Evolutionary conservation across 1,284 basidiomycete species (phyloP), one percentile per base, ranked within the genome.

Genomic region (Rhodotorula sp.): DNA sequence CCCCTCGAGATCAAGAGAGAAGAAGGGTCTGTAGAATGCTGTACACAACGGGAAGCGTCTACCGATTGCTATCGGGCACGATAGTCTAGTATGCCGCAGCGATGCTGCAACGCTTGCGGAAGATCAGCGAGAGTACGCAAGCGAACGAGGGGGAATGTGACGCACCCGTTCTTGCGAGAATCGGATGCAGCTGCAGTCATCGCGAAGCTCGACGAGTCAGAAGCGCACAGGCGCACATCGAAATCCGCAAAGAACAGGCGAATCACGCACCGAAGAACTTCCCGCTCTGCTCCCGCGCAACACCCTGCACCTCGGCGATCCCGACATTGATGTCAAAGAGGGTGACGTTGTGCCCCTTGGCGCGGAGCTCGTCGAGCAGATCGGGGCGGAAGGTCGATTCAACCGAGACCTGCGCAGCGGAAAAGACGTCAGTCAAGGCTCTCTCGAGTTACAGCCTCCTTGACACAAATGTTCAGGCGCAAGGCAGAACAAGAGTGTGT

Each of bases 331-430:
- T 82, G 78, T 89, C 64, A 59, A 61, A 61, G 13, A 61, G 42
- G 46, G 86, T 86, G 46, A 93, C 82, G 68, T 89, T 88, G 81
- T 97, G 93, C 0, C 91, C 92, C 57, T 87, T 83, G 5, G 80
- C 78, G 59, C 82, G 79, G 44, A 97, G 83, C 4, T 81, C 88
- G 23, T 86, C 82, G 7, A 93, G 70, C 44, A 89, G 77, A 42
- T 85, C 79, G 44, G 78, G 67, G 4, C 88, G 86, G 77, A 89
- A 87, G 0, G 86, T 84, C 71, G 85, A 82, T 75, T 96, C 93
- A 45, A 87, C 85, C 19, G 89, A 86, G 8, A 91, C 85, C 42
- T 82, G 57, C 21, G 80, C 0, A 34, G 27, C 0, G 25, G 41
- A 0, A 27, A 44, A 4, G 2, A 44, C 13, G 27, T 45, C 44